These are phyloP conservation scores for Rhododendron mucronatum DNA, from an alignment of 148 eudicot species.

Conservation along the genomic window DNA sequence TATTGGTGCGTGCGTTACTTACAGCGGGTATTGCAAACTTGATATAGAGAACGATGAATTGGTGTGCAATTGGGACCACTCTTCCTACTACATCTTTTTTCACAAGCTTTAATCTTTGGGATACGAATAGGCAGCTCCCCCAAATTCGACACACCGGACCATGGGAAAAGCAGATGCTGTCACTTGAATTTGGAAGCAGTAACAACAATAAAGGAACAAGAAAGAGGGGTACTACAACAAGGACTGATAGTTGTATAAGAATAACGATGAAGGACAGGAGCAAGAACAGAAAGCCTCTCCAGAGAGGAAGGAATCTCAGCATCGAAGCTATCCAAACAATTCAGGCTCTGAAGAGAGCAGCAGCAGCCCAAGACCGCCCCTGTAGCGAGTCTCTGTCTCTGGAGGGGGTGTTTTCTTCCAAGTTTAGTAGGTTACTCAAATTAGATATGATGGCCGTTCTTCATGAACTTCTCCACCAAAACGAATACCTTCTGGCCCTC, in stretches of 20 bases:
- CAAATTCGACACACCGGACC: background rate
- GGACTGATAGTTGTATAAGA: background rate
- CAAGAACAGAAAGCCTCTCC: conserved; percentile 63
- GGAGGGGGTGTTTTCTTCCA: conserved; percentile 27
- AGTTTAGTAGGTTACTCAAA: conserved; percentile 43
- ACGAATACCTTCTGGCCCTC: conserved; percentile 40
- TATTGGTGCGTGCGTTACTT: background rate
- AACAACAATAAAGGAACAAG: background rate
- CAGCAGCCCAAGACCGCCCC: background rate
- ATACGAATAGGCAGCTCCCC: background rate
- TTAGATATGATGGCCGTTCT: conserved; percentile 66
- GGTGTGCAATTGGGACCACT: background rate
- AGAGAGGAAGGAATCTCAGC: conserved; percentile 57
- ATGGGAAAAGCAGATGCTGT: background rate
- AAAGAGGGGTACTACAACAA: background rate
- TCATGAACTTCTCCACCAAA: conserved; percentile 60
- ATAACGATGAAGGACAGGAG: conserved; percentile 63
- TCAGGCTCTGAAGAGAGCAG: conserved; percentile 52
- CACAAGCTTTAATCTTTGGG: background rate
- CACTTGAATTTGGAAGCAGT: background rate
- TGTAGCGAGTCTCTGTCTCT: conserved; percentile 6
- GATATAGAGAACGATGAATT: background rate
- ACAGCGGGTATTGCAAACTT: background rate
- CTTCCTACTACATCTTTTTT: background rate
- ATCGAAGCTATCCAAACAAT: conserved; percentile 63